Conservation (phyloP, 257 asterid genomes). For the Misopates orontium region DNA sequence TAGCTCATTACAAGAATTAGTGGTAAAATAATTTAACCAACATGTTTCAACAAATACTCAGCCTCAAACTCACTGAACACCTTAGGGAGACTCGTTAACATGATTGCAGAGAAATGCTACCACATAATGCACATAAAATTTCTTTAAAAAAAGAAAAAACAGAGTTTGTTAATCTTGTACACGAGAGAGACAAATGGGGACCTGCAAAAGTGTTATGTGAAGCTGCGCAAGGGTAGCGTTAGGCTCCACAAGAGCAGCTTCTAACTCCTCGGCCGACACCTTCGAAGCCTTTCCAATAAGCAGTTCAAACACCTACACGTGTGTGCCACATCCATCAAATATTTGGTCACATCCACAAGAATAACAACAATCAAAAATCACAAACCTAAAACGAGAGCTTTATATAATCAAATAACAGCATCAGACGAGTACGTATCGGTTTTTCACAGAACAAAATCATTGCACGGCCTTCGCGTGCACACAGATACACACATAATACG, state of each 20-base stretch:
- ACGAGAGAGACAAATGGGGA: conserved; percentile 24
- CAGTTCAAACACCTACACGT: conserved; percentile 67
- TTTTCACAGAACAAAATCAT: not conserved
- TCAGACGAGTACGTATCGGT: not conserved
- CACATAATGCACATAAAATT: not conserved
- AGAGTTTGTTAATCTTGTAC: not conserved
- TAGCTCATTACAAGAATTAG: not conserved
- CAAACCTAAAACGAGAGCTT: not conserved
- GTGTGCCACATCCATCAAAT: conserved; percentile 13
- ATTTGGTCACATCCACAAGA: not conserved
- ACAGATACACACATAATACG: not conserved
- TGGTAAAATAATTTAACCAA: not conserved
- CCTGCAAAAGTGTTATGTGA: conserved; percentile 79
- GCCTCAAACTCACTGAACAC: not conserved
- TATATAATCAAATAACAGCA: not conserved
- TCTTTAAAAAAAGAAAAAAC: not conserved
- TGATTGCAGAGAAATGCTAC: not conserved
- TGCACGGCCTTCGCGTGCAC: not conserved
- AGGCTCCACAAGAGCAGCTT: conserved; percentile 70
- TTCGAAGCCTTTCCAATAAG: conserved; percentile 49
- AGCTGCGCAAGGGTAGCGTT: conserved; percentile 66
- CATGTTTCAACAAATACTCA: not conserved
- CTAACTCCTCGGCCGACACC: conserved; percentile 87
- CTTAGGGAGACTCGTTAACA: not conserved
- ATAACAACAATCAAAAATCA: too few species aligned